Evolutionary conservation across 345 rosid genomes (phyloP).

Genomic region (Raphanus sativus): DNA sequence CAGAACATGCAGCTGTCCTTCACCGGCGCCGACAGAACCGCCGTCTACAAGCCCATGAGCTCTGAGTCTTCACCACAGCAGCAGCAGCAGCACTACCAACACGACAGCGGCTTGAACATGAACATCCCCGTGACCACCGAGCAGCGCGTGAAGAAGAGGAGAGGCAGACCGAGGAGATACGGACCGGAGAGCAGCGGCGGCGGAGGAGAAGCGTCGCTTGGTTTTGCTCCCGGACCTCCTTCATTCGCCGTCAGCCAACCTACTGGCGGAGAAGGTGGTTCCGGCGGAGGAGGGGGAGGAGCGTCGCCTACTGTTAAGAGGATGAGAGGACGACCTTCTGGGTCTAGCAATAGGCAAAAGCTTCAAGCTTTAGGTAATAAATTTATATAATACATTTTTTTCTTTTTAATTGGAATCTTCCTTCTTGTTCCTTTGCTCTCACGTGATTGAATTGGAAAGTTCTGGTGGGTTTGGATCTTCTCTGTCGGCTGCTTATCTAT

Average conservation of each 20-base stretch:
- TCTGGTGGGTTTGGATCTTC: conserved; percentile 7
- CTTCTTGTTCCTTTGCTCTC: neutral
- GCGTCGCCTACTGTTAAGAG: conserved; percentile 40
- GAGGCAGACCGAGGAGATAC: conserved; percentile 89
- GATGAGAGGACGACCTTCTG: conserved; percentile 57
- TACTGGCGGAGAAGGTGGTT: conserved; percentile 42
- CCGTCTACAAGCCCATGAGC: conserved; percentile 25
- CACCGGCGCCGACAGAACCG: neutral
- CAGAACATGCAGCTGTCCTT: conserved; percentile 32
- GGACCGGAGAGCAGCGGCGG: conserved; percentile 50
- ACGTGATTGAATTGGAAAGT: conserved; percentile 24
- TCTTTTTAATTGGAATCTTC: conserved; percentile 15
- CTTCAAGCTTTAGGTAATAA: conserved; percentile 63
- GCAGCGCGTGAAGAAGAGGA: conserved; percentile 61
- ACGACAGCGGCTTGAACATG: conserved; percentile 32
- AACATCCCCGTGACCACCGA: conserved; percentile 44
- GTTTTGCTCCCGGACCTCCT: conserved; percentile 53
- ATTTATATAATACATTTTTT: neutral
- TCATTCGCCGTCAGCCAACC: conserved; percentile 39
- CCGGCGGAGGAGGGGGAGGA: conserved; percentile 57
- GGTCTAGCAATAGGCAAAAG: conserved; percentile 58
- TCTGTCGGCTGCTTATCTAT: conserved; percentile 25
- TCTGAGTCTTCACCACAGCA: conserved; percentile 5
- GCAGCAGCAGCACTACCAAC: conserved; percentile 13
- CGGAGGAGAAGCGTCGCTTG: conserved; percentile 56